Evolutionary conservation across 2,329 filamentous ascomycete genomes (phyloP).

Genomic region (Trichoderma sp.): DNA sequence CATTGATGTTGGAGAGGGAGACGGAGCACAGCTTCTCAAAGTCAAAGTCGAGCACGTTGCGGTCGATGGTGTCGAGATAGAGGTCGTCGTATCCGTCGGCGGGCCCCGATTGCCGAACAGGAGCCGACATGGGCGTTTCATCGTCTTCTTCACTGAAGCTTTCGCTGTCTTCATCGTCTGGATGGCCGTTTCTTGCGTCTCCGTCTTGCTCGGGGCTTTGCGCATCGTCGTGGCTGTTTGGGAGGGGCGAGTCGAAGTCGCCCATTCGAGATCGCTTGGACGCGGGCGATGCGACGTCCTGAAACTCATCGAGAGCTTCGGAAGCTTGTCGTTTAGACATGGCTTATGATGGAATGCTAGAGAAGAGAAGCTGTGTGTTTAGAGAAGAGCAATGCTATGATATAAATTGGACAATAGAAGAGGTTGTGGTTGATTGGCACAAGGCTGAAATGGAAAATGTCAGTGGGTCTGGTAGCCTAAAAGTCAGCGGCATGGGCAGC

Average conservation of each 20-base stretch:
- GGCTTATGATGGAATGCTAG: not conserved
- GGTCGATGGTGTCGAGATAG: constrained; percentile 96
- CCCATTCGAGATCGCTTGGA: constrained; percentile 60
- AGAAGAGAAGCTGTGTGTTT: not conserved
- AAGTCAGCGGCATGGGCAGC: not conserved
- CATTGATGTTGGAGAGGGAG: constrained; percentile 96
- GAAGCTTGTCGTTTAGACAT: constrained; percentile 61
- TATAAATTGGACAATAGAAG: not conserved
- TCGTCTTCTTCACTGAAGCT: constrained; percentile 45
- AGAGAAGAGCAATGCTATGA: not conserved
- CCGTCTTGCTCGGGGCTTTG: constrained; percentile 34
- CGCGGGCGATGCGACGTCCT: constrained; percentile 56
- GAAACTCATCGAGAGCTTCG: constrained; percentile 60
- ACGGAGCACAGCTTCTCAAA: constrained; percentile 98
- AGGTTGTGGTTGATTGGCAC: not conserved
- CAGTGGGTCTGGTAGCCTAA: constrained; percentile 4
- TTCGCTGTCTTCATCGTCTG: constrained; percentile 32
- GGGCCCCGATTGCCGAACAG: constrained; percentile 72
- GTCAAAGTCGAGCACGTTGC: constrained; percentile 92
- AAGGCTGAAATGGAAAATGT: constrained; percentile 22
- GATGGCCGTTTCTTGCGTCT: constrained; percentile 30
- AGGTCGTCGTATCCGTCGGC: constrained; percentile 90
- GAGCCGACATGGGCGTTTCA: constrained; percentile 42
- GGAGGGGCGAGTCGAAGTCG: constrained; percentile 44
- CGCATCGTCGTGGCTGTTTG: constrained; percentile 39